Base-by-base conservation (phyloP, 2,329 filamentous ascomycete species). In the Penicillium sp. region DNA sequence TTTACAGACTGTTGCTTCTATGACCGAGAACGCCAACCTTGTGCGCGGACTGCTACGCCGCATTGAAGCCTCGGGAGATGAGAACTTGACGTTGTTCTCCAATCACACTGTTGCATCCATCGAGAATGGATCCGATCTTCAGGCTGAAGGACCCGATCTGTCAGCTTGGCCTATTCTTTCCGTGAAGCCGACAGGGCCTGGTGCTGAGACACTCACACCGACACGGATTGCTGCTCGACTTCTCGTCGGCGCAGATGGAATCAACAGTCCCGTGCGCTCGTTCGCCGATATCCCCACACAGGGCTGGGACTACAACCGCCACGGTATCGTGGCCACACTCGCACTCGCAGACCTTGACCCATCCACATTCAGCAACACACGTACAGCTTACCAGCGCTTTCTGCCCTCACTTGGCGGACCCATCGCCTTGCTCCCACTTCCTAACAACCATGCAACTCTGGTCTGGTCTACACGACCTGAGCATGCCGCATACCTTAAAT, bases 21-120 rank as follows among this genome's bases (percentile, higher is more conserved):
- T 99, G 93, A 91, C 88, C 43, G 96, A 99, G 80, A 99, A 98
- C 74, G 75, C 89, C 31, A 98, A 99, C 72, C 82, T 97, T 33
- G 92, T 91, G 2, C 88, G 88, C 0, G 92, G 87, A 0, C 81
- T 99, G 8, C 77, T 97, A 50, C 82, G 82, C 54, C 85, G 89
- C 14, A 82, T 97, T 35, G 81, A 88, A 10, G 84, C 90, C 63
- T 79, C 96, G 1, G 85, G 87, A 2, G 77, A 74, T 19, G 73
- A 75, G 19, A 74, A 72, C 2, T 82, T 93, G 16, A 84, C 88
- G 4, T 78, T 95, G 10, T 88, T 93, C 55, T 91, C 93, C 64
- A 86, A 86, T 49, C 88, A 90, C 3, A 90, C 85, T 53, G 92
- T 98, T 26, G 86, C 90, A 63, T 82, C 82, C n/a, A 98, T 99